These are phyloP conservation scores for Capsicum pubescens DNA, from an alignment of 257 asterid genomes.

Conservation along the genomic window DNA sequence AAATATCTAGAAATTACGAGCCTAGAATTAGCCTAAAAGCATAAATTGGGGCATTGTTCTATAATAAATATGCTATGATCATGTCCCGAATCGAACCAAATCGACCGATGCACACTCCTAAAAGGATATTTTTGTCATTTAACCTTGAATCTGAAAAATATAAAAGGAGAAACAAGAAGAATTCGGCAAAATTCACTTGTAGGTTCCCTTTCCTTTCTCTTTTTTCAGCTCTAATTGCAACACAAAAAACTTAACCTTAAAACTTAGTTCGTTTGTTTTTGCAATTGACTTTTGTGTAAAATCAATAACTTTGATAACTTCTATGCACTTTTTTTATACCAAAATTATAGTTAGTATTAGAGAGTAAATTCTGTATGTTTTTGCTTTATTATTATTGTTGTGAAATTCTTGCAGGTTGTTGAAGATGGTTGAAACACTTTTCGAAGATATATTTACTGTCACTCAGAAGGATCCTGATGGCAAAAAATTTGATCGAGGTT, in stretches of 20 bases:
- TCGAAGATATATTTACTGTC: slow-evolving; percentile 76
- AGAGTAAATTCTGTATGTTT: not conserved
- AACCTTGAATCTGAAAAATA: too few relatives aligned
- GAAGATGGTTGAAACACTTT: slow-evolving; percentile 79
- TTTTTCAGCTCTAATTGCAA: too few relatives aligned
- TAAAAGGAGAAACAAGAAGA: too few relatives aligned
- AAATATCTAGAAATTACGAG: too few relatives aligned
- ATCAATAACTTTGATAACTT: not conserved
- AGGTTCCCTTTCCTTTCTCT: too few relatives aligned
- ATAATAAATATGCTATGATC: too few relatives aligned
- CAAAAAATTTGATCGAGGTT: slow-evolving; percentile 74
- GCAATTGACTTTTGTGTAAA: not conserved
- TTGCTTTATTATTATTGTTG: not conserved
- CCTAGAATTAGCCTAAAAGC: too few relatives aligned
- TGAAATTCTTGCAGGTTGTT: slow-evolving; percentile 35
- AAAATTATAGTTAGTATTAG: not conserved
- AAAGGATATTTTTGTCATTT: too few relatives aligned
- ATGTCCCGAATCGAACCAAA: too few relatives aligned
- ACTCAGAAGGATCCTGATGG: slow-evolving; percentile 77
- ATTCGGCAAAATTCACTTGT: too few relatives aligned
- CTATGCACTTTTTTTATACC: not conserved
- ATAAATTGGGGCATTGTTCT: too few relatives aligned
- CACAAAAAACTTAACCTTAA: not conserved
- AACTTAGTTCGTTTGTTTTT: not conserved
- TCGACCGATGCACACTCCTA: too few relatives aligned